Base-by-base conservation (phyloP, 345 rosid genomes). In the Corymbia maculata region DNA sequence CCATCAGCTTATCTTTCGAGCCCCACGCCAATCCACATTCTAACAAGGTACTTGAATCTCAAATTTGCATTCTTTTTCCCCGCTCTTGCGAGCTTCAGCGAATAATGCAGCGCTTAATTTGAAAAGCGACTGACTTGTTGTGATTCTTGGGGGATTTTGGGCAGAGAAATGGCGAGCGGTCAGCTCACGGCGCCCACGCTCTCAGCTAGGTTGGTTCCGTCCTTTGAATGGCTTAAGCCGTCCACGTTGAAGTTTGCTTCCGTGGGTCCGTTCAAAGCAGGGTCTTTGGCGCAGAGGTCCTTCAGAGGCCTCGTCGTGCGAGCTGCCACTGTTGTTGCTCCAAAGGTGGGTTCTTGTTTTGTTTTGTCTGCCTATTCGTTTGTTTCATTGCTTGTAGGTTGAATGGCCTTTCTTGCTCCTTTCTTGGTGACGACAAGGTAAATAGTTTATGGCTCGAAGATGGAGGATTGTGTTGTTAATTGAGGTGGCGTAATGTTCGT, bases 321-420 rank as follows among this genome's bases (percentile, higher is more conserved):
- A 91, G 99, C 99, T 86, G 98, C 99, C 82, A 89, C 97, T 19
- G 94, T 92, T 6, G 98, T 98, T n/a, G 98, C 99, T 85, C 98
- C 99, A 22, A 98, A 97, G 98, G 99, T 98, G 75, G 79, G 52
- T 42, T 52, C 45, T 85, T 55, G 52, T 4, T 1, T 30, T 36
- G 42, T 36, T 61, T 68, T 3, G 55, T 50, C 59, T 24, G 32
- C 15, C 21, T 36, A 44, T 87, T 45, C 28, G 12, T 87, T 26
- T 47, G 32, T 47, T 12, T 32, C 22, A 13, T 13, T 15, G 19
- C 6, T 66, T 61, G 5, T 42, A 9, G 49, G 50, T 13, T 26
- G 36, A 30, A n/a, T 85, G 59, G 47, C 45, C 49, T 87, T 28
- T 36, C 42, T 36, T 36, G 42, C 42, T 36, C 42, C 42, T 30